These are phyloP conservation scores for Combretum micranthum DNA, from an alignment of 345 rosid genomes.

Conservation along the genomic window DNA sequence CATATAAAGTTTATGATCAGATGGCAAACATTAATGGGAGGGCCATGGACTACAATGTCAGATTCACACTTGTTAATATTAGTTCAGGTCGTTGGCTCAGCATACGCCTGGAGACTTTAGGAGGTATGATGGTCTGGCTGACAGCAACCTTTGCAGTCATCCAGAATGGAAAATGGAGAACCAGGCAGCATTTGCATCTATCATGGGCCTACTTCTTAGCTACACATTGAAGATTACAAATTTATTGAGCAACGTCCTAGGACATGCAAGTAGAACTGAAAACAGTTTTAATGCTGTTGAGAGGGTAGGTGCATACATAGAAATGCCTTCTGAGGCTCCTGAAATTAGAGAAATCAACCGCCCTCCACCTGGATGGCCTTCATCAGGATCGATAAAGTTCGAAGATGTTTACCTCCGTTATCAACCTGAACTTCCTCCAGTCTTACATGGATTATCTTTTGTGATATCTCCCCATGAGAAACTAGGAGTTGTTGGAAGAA, in stretches of 20 bases:
- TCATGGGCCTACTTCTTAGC: slow-evolving; percentile 92
- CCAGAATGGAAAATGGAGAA: slow-evolving; percentile 57
- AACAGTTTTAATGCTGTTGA: slow-evolving; percentile 94
- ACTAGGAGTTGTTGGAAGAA: slow-evolving; percentile 94
- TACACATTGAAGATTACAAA: slow-evolving; percentile 77
- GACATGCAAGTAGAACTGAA: slow-evolving; percentile 90
- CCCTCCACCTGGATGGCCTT: slow-evolving; percentile 83
- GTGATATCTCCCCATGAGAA: slow-evolving; percentile 60
- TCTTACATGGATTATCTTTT: slow-evolving; percentile 70
- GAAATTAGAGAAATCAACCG: slow-evolving; percentile 51
- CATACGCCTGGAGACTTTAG: slow-evolving; percentile 75
- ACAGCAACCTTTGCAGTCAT: slow-evolving; percentile 84
- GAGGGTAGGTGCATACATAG: slow-evolving; percentile 77
- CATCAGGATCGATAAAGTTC: slow-evolving; percentile 63
- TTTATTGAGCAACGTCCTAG: slow-evolving; percentile 67
- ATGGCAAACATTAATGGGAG: slow-evolving; percentile 71
- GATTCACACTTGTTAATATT: slow-evolving; percentile 73
- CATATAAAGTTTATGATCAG: slow-evolving; percentile 83
- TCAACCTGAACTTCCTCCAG: slow-evolving; percentile 86
- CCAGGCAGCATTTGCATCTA: slow-evolving; percentile 64
- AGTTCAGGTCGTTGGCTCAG: slow-evolving; percentile 87
- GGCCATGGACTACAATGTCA: slow-evolving; percentile 87
- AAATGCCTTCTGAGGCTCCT: slow-evolving; percentile 85
- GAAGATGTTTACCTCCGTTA: slow-evolving; percentile 80
- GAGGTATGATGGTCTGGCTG: slow-evolving; percentile 92